Evolutionary conservation across 2,329 filamentous ascomycete genomes (phyloP), one percentile per base, ranked within the genome.

Genomic region (Trichoderma oligosporum): DNA sequence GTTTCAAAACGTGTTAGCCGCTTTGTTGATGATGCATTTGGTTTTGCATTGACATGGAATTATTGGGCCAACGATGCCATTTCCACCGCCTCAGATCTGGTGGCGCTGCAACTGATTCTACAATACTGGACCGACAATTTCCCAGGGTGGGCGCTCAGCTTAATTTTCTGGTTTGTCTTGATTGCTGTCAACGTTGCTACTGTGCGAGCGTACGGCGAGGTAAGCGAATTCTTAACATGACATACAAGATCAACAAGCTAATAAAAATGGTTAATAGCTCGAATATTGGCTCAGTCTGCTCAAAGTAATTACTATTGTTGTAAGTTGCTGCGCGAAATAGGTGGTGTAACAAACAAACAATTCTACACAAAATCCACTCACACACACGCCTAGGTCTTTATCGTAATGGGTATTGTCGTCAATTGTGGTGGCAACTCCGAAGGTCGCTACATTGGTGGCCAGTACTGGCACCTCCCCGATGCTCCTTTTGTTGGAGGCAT

Each of bases 21-120:
- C 45, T 82, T 78, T 57, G 75, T 82, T 9, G 79, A 82, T 62
- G 78, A 80, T 62, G 75, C 78, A 1, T 76, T 80, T 61, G 79
- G 79, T 1, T 82, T 82, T 60, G 78, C 79, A 3, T 66, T 81
- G 27, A 81, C 79, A 0, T 82, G 79, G 80, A 83, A 82, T 62
- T 82, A 82, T 67, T 87, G 83, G 83, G 85, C 86, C 64, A 86
- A 87, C 66, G 82, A 86, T 69, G 83, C 83, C 24, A 70, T 73
- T 0, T 73, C 71, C 0, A 72, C 70, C 1, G 84, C 83, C 0
- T 74, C 82, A 0, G 84, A 87, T 69, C 70, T 87, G 24, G 81
- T 86, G 18, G 71, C 71, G 1, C 60, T 73, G 24, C 71, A 73
- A 78, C 70, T 87, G 2, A 65, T 87, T 1, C 69, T 86, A 52